These are phyloP conservation scores for Noccaea caerulescens DNA, from an alignment of 345 rosid species.

Conservation along the genomic window DNA sequence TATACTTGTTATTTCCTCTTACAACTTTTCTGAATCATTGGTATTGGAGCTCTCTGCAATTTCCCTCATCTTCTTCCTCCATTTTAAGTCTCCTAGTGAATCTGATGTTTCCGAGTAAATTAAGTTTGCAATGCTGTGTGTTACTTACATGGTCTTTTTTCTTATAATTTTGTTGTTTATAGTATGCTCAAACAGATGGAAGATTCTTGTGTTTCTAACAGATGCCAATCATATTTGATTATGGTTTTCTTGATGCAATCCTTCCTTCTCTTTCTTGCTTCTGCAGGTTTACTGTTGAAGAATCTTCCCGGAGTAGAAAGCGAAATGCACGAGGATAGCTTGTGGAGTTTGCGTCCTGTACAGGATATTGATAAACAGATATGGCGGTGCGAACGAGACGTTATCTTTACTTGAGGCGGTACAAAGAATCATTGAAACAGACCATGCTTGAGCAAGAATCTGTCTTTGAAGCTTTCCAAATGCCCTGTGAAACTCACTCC, in stretches of 20 bases:
- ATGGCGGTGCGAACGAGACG: constrained; percentile 16
- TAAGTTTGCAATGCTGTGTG: not conserved
- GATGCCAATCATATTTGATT: constrained; percentile 1
- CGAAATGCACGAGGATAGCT: constrained; percentile 26
- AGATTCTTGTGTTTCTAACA: not conserved
- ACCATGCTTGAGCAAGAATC: constrained; percentile 61
- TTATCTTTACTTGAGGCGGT: constrained; percentile 31
- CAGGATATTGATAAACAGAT: constrained; percentile 39
- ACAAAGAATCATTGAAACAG: constrained; percentile 48
- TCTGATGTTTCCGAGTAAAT: not conserved
- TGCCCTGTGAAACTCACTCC: too few relatives aligned
- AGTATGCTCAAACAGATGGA: too few relatives aligned
- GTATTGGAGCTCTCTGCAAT: too few relatives aligned
- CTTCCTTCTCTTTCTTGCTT: not conserved
- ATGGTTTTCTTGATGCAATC: not conserved
- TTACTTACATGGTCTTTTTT: not conserved
- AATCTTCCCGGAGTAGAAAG: constrained; percentile 36
- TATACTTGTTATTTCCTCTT: not conserved
- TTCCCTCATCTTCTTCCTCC: not conserved
- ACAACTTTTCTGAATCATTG: too few relatives aligned
- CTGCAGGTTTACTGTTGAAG: constrained; percentile 22
- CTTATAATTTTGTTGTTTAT: not conserved
- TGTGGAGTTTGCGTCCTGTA: constrained; percentile 35
- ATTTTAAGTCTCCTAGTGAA: not conserved
- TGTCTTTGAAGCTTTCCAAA: constrained; percentile 50